These are phyloP conservation scores for Cornus controversa DNA, from an alignment of 148 eudicot species.

Conservation along the genomic window DNA sequence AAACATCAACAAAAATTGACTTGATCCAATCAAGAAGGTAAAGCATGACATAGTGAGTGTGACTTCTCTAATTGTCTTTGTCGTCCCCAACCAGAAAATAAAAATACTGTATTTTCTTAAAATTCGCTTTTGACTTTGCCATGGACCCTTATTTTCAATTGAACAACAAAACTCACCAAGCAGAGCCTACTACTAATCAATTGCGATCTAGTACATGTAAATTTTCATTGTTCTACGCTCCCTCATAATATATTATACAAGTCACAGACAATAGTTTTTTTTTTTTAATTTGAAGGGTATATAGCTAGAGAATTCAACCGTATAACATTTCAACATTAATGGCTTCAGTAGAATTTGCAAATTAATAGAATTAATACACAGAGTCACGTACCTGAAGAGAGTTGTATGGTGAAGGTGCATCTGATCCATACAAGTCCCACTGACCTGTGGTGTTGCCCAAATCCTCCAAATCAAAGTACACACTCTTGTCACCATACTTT, in stretches of 20 bases:
- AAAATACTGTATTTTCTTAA: neutral
- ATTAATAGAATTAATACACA: too few species aligned
- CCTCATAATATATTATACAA: too few species aligned
- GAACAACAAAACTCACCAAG: neutral
- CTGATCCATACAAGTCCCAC: conserved; percentile 97
- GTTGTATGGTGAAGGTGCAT: conserved; percentile 99
- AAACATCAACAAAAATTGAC: neutral
- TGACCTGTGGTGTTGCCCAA: conserved; percentile 95
- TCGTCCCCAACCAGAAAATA: neutral
- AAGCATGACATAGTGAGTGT: neutral
- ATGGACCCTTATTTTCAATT: neutral
- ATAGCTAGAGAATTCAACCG: too few species aligned
- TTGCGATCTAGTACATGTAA: neutral
- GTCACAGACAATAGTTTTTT: too few species aligned
- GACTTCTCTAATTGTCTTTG: neutral
- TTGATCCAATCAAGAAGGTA: neutral
- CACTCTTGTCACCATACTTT: conserved; percentile 94
- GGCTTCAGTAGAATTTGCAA: too few species aligned
- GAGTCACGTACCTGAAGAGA: conserved; percentile 64
- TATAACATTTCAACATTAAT: too few species aligned
- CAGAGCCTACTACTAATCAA: neutral
- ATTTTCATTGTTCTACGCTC: too few species aligned
- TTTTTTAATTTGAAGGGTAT: too few species aligned
- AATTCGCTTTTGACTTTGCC: neutral
- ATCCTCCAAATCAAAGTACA: conserved; percentile 95